Evolutionary conservation across 495 filamentous ascomycete species (phyloP), one percentile per base, ranked within the genome.

Genomic region (Beverwykella pulmonaria): DNA sequence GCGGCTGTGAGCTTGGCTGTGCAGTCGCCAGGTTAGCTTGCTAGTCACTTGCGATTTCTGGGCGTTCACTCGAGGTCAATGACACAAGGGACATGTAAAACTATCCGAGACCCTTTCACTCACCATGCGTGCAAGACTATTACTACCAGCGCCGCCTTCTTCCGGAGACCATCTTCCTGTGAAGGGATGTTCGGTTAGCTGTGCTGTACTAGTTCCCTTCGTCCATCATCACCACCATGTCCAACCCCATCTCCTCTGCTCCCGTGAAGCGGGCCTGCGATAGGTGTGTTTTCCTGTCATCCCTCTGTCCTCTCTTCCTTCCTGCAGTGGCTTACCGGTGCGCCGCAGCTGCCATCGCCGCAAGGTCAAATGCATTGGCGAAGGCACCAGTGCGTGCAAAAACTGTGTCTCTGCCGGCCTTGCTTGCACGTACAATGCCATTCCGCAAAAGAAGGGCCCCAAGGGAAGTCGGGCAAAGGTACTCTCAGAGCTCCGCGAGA

Each of bases 381-480:
- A 90, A 74, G 86, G 84, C 57, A 80, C 85, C 71, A 86, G 83
- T 70, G 85, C 88, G n/a, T 92, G 88, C 75, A 84, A 83, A 49
- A 89, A 90, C 73, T 92, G 90, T 75, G 79, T 81, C 27, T 81
- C 82, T 23, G 86, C 88, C 8, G 85, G 87, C 57, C 78, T 94
- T 30, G 80, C 80, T 2, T 93, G 91, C 80, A 92, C 89, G 19
- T 91, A 90, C 81, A 87, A 91, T 79, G 84, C 88, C n/a, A 86
- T 92, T 49, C 90, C 89, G 0, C 90, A 91, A 78, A 93, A 92
- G 79, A 92, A 93, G 77, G 91, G 91, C 0, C 90, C 90, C 32
- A 93, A 93, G 76, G 90, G 90, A 60, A 88, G 85, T 69, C 79
- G 90, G 57, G 90, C 91, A 44, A 93, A 92, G 78, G 87, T 93